These are phyloP conservation scores for Aurantiochytrium sp. DNA, from an alignment of 108 stramenopile species.

Conservation along the genomic window DNA sequence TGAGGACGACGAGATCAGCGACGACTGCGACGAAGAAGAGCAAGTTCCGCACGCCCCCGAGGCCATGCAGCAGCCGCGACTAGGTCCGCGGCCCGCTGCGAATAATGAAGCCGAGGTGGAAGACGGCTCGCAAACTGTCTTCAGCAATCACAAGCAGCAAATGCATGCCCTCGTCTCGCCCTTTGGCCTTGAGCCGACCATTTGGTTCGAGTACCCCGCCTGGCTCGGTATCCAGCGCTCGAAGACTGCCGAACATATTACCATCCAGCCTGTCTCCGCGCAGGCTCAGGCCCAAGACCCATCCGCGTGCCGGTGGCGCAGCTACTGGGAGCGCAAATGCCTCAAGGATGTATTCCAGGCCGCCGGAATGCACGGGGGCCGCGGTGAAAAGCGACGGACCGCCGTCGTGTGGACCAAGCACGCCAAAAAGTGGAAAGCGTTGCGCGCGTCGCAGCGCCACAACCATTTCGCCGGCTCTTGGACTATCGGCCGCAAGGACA, in stretches of 20 bases:
- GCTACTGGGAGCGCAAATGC: constrained; percentile 27
- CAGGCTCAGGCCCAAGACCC: not conserved
- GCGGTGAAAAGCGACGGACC: not conserved
- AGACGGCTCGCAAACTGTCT: too few relatives aligned
- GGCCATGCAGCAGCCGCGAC: too few relatives aligned
- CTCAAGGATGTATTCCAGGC: not conserved
- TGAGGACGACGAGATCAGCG: not conserved
- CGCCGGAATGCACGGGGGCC: not conserved
- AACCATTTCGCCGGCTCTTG: constrained; percentile 63
- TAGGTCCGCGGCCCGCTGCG: too few relatives aligned
- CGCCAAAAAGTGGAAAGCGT: not conserved
- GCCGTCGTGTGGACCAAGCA: constrained; percentile 29
- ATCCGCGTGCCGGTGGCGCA: not conserved
- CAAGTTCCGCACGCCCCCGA: too few relatives aligned
- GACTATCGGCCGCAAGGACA: constrained; percentile 63
- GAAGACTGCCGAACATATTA: not conserved
- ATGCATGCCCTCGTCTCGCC: not conserved
- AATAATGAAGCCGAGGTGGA: too few relatives aligned
- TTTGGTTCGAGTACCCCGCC: constrained; percentile 10
- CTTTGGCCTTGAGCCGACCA: not conserved
- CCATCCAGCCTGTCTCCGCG: not conserved
- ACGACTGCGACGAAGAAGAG: not conserved
- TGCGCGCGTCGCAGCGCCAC: constrained; percentile 54
- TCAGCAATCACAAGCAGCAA: too few relatives aligned
- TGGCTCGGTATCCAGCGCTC: not conserved